Percentiles rank a stretch among this genome's conserved stretches.
phyloP scores from a whole-genome alignment of 2,329 filamentous ascomycete genomes.

The Talaromyces sp. region DNA sequence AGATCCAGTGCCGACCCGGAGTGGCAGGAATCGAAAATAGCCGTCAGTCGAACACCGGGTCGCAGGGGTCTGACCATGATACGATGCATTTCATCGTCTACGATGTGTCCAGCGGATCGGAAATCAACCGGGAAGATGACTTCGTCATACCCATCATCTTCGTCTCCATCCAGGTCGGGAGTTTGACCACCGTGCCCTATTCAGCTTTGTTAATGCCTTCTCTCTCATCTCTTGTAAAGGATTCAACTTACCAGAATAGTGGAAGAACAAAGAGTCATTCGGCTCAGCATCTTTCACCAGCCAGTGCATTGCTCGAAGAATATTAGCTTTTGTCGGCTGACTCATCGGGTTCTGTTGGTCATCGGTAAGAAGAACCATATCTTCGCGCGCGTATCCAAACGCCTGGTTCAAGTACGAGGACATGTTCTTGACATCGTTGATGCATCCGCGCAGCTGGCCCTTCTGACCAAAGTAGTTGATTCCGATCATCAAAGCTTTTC shows the following conservation, averaged over 20 bases:
- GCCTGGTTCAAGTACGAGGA: slow-evolving; percentile 81
- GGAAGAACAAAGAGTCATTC: slow-evolving; percentile 95
- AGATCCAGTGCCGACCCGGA: slow-evolving; percentile 63
- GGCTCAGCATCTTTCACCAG: slow-evolving; percentile 86
- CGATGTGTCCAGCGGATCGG: slow-evolving; percentile 63
- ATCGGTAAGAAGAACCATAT: slow-evolving; percentile 95
- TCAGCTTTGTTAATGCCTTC: background rate
- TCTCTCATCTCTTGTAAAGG: background rate
- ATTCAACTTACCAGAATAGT: slow-evolving; percentile 72
- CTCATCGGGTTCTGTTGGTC: slow-evolving; percentile 97
- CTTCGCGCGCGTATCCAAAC: slow-evolving; percentile 88
- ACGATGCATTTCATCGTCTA: slow-evolving; percentile 73
- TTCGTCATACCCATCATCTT: slow-evolving; percentile 73
- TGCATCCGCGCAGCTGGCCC: slow-evolving; percentile 85
- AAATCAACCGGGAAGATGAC: slow-evolving; percentile 76
- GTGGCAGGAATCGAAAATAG: slow-evolving; percentile 66
- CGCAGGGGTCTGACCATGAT: slow-evolving; percentile 72
- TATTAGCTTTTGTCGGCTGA: slow-evolving; percentile 93
- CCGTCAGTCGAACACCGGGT: slow-evolving; percentile 72
- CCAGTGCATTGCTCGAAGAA: slow-evolving; percentile 96
- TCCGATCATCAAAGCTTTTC: slow-evolving; percentile 86
- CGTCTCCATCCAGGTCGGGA: slow-evolving; percentile 67
- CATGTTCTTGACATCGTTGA: slow-evolving; percentile 98
- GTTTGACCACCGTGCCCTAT: slow-evolving; percentile 71
- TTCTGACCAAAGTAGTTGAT: slow-evolving; percentile 96